Evolutionary conservation across 768 basidiomycete genomes (phyloP).

Genomic region (Podaxis sp.): DNA sequence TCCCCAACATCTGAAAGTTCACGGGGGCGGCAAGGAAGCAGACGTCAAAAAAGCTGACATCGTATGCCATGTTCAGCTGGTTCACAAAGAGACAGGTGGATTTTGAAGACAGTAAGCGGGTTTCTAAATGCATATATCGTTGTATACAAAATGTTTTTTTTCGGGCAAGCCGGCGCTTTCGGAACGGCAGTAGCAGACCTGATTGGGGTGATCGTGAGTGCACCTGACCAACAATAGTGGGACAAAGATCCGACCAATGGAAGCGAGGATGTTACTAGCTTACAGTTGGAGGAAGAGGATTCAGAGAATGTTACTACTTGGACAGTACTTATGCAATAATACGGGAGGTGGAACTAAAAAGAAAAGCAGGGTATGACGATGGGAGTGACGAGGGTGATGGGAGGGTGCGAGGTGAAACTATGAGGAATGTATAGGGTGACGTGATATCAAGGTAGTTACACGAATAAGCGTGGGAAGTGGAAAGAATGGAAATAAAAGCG

Average conservation of each 20-base stretch:
- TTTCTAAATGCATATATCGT: neutral
- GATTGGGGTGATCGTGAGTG: neutral
- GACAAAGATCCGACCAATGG: constrained; percentile 5
- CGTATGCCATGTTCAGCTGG: too few relatives aligned
- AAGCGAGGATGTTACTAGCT: neutral
- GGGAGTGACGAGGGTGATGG: neutral
- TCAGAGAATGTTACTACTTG: neutral
- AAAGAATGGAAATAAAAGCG: constrained; percentile 11
- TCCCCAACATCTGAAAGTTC: too few relatives aligned
- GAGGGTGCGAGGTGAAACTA: neutral
- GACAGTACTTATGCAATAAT: neutral
- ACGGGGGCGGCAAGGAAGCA: too few relatives aligned
- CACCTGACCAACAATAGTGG: neutral
- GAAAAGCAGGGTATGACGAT: neutral
- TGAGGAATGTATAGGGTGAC: neutral
- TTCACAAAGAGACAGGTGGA: neutral
- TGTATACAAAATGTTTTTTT: too few relatives aligned
- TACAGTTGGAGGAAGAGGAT: neutral
- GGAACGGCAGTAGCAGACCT: neutral
- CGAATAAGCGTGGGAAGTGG: constrained; percentile 5
- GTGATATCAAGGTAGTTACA: neutral
- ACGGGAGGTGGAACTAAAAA: neutral
- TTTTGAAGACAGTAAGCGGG: neutral
- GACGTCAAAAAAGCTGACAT: too few relatives aligned
- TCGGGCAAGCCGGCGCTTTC: neutral